Percentiles rank a stretch among this genome's conserved stretches.
phyloP scores from a whole-genome alignment of 2,329 filamentous ascomycete species.

The Aspergillus fumigatiaffinis region DNA sequence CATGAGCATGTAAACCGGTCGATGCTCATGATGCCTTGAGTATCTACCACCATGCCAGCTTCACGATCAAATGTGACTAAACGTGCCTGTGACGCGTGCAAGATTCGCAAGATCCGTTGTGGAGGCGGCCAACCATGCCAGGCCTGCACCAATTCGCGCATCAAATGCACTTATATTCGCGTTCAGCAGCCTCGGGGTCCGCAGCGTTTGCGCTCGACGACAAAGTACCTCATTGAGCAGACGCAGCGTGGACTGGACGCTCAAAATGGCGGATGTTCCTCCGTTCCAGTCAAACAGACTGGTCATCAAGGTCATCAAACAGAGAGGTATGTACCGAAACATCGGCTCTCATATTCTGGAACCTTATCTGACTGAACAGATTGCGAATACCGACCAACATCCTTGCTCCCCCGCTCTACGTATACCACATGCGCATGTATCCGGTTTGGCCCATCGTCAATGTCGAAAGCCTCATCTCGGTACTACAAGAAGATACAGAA shows the following conservation, averaged over 20 bases:
- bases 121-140: constrained; percentile 47
- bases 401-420: constrained; percentile 36
- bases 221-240: constrained; percentile 20
- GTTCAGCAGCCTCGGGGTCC: constrained; percentile 46
- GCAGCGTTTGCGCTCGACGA: constrained; percentile 33
- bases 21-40: not conserved
- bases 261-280: not conserved
- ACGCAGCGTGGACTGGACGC: constrained; percentile 10
- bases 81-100: constrained; percentile 51
- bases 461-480: constrained; percentile 40
- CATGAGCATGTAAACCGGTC: not conserved
- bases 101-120: constrained; percentile 52
- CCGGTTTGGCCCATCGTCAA: constrained; percentile 52
- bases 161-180: constrained; percentile 51
- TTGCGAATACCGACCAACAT: constrained; percentile 14
- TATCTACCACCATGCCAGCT: constrained; percentile 8
- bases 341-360: not conserved
- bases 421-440: constrained; percentile 50
- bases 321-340: not conserved
- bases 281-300: not conserved
- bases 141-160: constrained; percentile 43
- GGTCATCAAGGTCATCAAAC: not conserved
- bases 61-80: constrained; percentile 23
- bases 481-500: constrained; percentile 31
- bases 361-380: constrained; percentile 1